Evolutionary conservation across 805 yeast species (phyloP), one percentile per base, ranked within the genome.

Genomic region (Pichia manshurica): DNA sequence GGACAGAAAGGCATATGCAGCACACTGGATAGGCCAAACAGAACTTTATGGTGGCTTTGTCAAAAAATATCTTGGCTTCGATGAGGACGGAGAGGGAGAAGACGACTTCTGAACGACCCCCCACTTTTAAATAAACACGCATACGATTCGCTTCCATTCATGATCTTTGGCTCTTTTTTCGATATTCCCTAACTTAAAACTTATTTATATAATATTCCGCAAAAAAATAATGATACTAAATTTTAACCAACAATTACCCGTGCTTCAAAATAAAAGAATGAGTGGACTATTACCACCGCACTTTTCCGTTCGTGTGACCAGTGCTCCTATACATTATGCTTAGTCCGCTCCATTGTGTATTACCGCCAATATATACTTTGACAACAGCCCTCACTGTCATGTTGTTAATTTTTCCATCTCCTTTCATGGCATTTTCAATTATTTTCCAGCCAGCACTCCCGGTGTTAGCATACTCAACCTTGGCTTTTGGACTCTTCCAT

Each of bases 361-460:
- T 77, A 35, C 65, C 52, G 19, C 66, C 78, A 6, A 80, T 41
- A 10, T 46, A 52, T 2, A 76, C 61, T 10, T 62, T 61, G 50
- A 79, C 62, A 28, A 68, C 60, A 0, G 82, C 79, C 32, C 58
- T 56, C 1, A 77, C 73, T 38, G 45, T 51, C 43, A 52, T 42
- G 33, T 49, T 39, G 2, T 74, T 72, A 19, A 79, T 71, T 4
- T 64, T 62, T 33, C 81, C 63, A 22, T 73, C 68, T 5, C 81
- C 79, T 53, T 77, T 73, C 25, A 79, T 43, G 0, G 81, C 80
- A 49, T 68, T 69, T 38, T 72, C 66, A 25, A 81, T 58, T 12
- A 79, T 64, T 34, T 75, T 78, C 73, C 72, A 1, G 76, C 79
- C 7, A 73, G 61, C 45, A 31, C 55, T 49, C 0, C 78, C 78